These are phyloP conservation scores for Phylloporus scabripes DNA, from an alignment of 768 basidiomycete genomes.

Conservation along the genomic window DNA sequence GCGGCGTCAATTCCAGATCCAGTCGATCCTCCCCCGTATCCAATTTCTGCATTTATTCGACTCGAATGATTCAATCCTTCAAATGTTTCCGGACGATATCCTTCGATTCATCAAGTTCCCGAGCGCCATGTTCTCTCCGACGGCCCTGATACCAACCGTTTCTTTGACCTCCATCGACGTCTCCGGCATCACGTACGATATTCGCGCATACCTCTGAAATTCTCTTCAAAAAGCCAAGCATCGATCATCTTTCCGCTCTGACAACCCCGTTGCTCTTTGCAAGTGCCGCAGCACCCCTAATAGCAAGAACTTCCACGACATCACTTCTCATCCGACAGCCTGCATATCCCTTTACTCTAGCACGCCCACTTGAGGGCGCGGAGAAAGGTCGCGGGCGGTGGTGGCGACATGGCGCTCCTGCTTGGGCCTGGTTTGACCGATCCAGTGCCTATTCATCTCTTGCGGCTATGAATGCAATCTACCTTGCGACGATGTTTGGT, in stretches of 20 bases:
- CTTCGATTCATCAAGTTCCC: background rate
- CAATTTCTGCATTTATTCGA: background rate
- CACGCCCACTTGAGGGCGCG: background rate
- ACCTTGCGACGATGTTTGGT: background rate
- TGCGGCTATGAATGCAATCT: background rate
- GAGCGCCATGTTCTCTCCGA: background rate
- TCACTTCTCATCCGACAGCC: background rate
- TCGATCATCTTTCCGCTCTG: background rate
- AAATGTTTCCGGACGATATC: background rate
- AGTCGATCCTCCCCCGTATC: background rate
- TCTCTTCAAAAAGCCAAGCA: background rate
- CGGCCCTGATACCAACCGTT: background rate
- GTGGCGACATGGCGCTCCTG: background rate
- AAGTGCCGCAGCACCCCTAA: background rate
- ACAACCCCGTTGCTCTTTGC: background rate
- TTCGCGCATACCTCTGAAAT: background rate
- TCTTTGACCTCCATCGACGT: background rate
- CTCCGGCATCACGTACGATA: background rate
- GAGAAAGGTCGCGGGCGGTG: background rate
- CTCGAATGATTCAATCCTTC: background rate
- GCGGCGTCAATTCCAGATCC: background rate
- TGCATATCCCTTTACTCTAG: background rate
- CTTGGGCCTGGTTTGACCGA: background rate
- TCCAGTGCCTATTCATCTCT: background rate
- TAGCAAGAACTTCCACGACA: background rate